Base-by-base conservation (phyloP, 2,329 filamentous ascomycete species). In the Diaporthe capsici region DNA sequence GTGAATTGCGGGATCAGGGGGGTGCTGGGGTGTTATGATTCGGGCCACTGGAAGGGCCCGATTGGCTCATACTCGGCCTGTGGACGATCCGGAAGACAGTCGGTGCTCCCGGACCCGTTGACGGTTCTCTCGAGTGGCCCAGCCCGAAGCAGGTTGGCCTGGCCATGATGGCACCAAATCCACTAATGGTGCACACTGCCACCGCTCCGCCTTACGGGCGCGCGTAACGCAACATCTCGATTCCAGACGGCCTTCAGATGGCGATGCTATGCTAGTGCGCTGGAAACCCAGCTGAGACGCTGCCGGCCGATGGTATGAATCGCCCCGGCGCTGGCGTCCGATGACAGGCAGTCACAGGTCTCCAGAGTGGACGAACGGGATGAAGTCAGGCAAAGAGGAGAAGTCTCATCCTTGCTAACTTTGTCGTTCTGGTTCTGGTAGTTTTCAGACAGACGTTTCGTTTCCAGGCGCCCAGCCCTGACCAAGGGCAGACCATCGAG, bases 71-170 rank as follows among this genome's bases (percentile, higher is more conserved):
- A 49, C 65, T 68, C 34, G 65, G 65, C 31, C 47, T 68, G 47
- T 68, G 65, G 47, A 39, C 65, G 47, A 68, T 68, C 65, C 65
- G 65, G 65, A 22, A 68, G 47, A 68, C 28, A 68, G 63, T 68
- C 63, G 63, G 63, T 39, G 63, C 44, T 51, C 63, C 63, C 63
- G 63, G 63, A 51, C 63, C 63, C 47, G 65, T 68, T 42, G 65
- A 68, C 63, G 63, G 47, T 37, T 49, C 47, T 39, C 63, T 37
- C 31, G 12, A 53, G 63, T 39, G 31, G 47, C 47, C 47, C 65
- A 68, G 65, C 31, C 65, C 65, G 31, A 25, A 53, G 49, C 25
- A 53, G 49, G 13, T 49, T 51, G 42, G 44, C 44, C 47, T 37
- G 22, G 44, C 17, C 63, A 67, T 67, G 44, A 51, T 25, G 6